Percentiles rank a stretch among this genome's conserved stretches.
Conservation (phyloP, 495 filamentous ascomycete genomes). For the Talaromyces ruber region DNA sequence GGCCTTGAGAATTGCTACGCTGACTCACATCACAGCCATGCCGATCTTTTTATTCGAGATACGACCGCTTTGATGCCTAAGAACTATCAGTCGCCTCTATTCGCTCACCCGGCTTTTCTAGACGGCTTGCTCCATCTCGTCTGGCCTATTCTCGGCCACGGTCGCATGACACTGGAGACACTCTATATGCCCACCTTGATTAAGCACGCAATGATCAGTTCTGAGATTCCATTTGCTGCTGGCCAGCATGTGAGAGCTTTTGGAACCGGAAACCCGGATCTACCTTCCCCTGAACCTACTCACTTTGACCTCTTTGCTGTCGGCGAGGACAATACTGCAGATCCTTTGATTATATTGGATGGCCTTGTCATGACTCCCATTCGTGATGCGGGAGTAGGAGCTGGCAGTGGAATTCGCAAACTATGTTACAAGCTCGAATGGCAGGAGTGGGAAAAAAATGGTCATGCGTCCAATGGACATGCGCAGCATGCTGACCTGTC, state of each 20-base stretch:
- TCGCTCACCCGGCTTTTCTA: slow-evolving; percentile 20
- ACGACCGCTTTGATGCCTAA: slow-evolving; percentile 20
- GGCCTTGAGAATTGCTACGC: slow-evolving; percentile 16
- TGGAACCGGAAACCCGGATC: slow-evolving; percentile 21
- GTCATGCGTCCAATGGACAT: not conserved
- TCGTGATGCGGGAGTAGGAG: slow-evolving; percentile 10
- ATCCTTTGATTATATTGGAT: slow-evolving; percentile 21
- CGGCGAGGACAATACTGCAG: slow-evolving; percentile 11
- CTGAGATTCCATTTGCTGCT: slow-evolving; percentile 12
- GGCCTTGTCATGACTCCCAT: slow-evolving; percentile 27
- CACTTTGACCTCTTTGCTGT: slow-evolving; percentile 25
- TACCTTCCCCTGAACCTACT: slow-evolving; percentile 17
- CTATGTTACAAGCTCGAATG: slow-evolving; percentile 29
- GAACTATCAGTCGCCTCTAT: slow-evolving; percentile 15
- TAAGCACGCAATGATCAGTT: slow-evolving; percentile 19
- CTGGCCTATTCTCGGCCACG: slow-evolving; percentile 35
- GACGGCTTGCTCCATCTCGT: slow-evolving; percentile 19
- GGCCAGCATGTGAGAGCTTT: slow-evolving; percentile 23
- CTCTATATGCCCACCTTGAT: slow-evolving; percentile 37
- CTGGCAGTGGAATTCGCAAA: slow-evolving; percentile 9
- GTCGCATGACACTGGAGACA: slow-evolving; percentile 25
- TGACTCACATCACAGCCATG: slow-evolving; percentile 9
- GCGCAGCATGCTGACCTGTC: not conserved
- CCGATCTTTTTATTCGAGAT: slow-evolving; percentile 17
- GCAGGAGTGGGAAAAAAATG: slow-evolving; percentile 12